These are phyloP conservation scores for Alternaria incomplexa DNA, from an alignment of 2,329 filamentous ascomycete species.

Conservation along the genomic window DNA sequence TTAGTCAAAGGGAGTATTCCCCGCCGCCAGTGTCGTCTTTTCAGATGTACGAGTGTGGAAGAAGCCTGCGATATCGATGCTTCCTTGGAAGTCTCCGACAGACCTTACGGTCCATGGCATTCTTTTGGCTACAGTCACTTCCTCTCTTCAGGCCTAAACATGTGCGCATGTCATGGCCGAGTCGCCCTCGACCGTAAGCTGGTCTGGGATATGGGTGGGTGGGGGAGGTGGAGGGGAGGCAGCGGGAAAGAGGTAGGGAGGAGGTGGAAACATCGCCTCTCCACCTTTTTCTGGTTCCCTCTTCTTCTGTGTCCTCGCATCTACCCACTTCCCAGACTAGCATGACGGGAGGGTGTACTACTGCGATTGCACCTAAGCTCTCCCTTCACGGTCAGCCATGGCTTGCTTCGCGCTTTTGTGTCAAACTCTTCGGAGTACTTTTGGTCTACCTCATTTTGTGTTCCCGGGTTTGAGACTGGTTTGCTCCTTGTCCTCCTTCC, in stretches of 20 bases:
- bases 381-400: background rate
- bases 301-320: background rate
- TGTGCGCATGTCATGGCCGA: background rate
- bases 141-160: conserved; percentile 7
- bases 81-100: conserved; percentile 20
- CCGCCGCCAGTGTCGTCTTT: conserved; percentile 23
- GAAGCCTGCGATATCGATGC: conserved; percentile 24
- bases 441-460: conserved; percentile 2
- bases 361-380: background rate
- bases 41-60: conserved; percentile 20
- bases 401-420: background rate
- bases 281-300: background rate
- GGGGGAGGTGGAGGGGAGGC: background rate
- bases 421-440: conserved; percentile 2
- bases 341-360: background rate
- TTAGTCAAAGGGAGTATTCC: conserved; percentile 13
- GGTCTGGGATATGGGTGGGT: background rate
- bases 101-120: conserved; percentile 30
- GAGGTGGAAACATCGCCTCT: background rate
- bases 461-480: conserved; percentile 9
- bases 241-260: background rate
- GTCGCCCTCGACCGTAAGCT: background rate
- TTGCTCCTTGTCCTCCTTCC: conserved; percentile 6
- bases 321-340: background rate
- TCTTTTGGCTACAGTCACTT: conserved; percentile 14